A percentile compares a stretch with the other conserved stretches of the same genome.
phyloP scores from a whole-genome alignment of 768 basidiomycete species.

The Tulasnella sp. region DNA sequence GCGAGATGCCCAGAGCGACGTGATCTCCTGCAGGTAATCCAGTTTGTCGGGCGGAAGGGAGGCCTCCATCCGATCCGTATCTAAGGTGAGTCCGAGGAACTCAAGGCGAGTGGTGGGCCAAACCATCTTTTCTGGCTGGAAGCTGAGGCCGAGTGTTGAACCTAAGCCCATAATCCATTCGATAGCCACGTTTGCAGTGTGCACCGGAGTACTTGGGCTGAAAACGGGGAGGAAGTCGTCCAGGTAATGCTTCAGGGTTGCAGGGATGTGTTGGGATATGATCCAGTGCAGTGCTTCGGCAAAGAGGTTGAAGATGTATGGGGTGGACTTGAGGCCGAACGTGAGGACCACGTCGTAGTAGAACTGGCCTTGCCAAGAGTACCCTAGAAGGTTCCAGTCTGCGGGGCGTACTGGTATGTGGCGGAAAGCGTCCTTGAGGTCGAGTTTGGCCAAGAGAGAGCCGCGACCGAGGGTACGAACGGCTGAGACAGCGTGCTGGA shows the following conservation, averaged over 20 bases:
- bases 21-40: conserved; percentile 33
- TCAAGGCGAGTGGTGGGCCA: conserved; percentile 32
- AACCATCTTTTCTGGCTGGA: conserved; percentile 37
- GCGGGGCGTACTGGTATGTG: conserved; percentile 39
- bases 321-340: conserved; percentile 40
- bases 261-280: conserved; percentile 40
- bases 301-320: conserved; percentile 45
- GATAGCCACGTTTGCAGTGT: conserved; percentile 28
- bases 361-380: conserved; percentile 36
- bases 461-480: conserved; percentile 33
- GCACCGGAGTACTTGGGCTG: conserved; percentile 28
- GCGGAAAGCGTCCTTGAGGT: conserved; percentile 42
- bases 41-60: conserved; percentile 40
- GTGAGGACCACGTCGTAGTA: conserved; percentile 40
- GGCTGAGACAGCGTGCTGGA: neutral
- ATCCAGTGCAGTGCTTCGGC: conserved; percentile 46
- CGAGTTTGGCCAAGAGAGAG: conserved; percentile 40
- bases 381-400: conserved; percentile 40
- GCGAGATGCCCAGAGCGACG: conserved; percentile 35
- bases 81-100: conserved; percentile 34
- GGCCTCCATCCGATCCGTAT: conserved; percentile 38
- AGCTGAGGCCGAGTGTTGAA: conserved; percentile 37
- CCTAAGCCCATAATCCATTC: conserved; percentile 40
- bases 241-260: conserved; percentile 39
- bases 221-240: conserved; percentile 40